phyloP scores from a whole-genome alignment of 2,329 filamentous ascomycete genomes.

The Metarhizium robertsii region DNA sequence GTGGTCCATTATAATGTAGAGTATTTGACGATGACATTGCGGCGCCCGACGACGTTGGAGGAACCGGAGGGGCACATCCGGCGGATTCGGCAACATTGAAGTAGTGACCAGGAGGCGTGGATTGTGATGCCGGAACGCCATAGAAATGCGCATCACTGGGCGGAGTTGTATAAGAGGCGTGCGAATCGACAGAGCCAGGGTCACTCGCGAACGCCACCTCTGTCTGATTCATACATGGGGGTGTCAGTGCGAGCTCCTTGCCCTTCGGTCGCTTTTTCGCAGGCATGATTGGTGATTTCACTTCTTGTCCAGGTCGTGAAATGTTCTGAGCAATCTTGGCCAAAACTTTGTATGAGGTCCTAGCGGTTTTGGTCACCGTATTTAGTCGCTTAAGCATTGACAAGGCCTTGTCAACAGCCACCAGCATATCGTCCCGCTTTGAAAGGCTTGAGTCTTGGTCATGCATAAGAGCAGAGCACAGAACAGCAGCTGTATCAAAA shows the following conservation, averaged over 20 bases:
- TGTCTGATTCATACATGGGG: conserved; percentile 3
- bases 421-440: conserved; percentile 28
- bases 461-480: conserved; percentile 42
- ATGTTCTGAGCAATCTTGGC: conserved; percentile 17
- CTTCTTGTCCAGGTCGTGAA: not conserved
- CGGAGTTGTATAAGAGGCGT: conserved; percentile 5
- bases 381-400: conserved; percentile 23
- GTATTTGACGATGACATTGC: conserved; percentile 1
- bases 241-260: conserved; percentile 6
- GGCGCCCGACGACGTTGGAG: not conserved
- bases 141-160: conserved; percentile 1
- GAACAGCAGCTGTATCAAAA: conserved; percentile 40
- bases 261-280: conserved; percentile 6
- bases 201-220: conserved; percentile 2
- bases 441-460: conserved; percentile 32
- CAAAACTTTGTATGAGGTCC: conserved; percentile 22
- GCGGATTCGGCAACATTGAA: not conserved
- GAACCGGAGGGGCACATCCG: not conserved
- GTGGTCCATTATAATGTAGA: not conserved
- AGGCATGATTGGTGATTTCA: conserved; percentile 2
- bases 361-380: conserved; percentile 20
- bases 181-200: not conserved
- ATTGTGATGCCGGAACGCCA: not conserved
- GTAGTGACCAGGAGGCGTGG: not conserved
- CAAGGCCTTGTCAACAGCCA: conserved; percentile 27